Base-by-base conservation (phyloP, 2,329 filamentous ascomycete genomes). In the Endocalyx cinctus region DNA sequence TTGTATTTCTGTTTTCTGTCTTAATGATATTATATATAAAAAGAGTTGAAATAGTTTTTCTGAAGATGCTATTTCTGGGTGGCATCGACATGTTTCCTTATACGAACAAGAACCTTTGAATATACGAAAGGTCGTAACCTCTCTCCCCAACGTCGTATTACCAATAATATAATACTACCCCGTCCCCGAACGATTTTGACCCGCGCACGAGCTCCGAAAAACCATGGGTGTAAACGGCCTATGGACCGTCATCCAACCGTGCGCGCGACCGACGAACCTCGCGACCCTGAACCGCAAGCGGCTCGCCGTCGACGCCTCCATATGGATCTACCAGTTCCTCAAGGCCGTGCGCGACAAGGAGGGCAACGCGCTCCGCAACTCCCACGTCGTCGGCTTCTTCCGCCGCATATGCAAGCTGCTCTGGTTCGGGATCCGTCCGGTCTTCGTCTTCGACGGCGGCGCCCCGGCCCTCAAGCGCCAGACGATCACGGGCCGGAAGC, bases 241-340 rank as follows among this genome's bases (percentile, higher is more conserved):
- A 46, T 98, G 92, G 92, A 90, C 87, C 43, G 87, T 98, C 33
- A 72, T 97, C 45, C 87, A 95, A 64, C 92, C 92, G 28, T 96
- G 88, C 57, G 92, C 92, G 29, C 84, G 92, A 23, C 94, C 92
- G 14, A 94, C 94, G 43, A 96, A 95, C 61, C 83, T 98, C 50
- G 89, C 94, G 51, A 95, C 90, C 11, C 79, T 98, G 40, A 97
- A 97, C 60, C 87, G 85, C 49, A 96, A 95, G 65, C 87, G 92
- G 12, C 83, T 98, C 31, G 94, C 92, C 29, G 87, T 98, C 47
- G 92, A 98, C 64, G 92, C 94, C 38, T 96, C 89, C 10, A 98
- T 98, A 58, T 98, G 92, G 92, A 97, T 98, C 51, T 98, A 98
- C 70, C 92, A 98, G 57, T 98, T 98, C 55, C 79, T 98, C 51